Base-by-base conservation (phyloP, 2,329 filamentous ascomycete genomes). In the Blastomyces emzantsi region DNA sequence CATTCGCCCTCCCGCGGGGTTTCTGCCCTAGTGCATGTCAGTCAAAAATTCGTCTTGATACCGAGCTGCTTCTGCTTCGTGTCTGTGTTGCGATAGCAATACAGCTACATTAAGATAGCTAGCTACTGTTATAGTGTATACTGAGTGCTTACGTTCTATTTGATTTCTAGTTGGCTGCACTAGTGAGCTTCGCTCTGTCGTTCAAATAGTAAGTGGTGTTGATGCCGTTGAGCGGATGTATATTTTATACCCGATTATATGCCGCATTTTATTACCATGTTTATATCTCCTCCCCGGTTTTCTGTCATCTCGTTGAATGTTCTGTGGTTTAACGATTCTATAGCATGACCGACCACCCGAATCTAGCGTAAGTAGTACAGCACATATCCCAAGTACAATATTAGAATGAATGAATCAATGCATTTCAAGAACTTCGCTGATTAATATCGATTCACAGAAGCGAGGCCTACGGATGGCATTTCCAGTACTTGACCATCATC, bases 401-500 rank as follows among this genome's bases (percentile, higher is more conserved):
- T 13, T 49, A 13, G 11, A 61, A 22, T 47, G 11, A 61, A 22
- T 47, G 65, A 66, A 62, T n/a, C 62, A 60, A 28, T 49, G 56
- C 39, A 28, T 36, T 36, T 36, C 39, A 8, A 19, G 30, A 28
- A 17, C 28, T 56, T 11, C n/a, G 7, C 28, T 49, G 41, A 30
- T 22, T 45, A 47, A 36, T 33, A 49, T 17, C 3, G 13, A 19
- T 33, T 9, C n/a, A 13, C 41, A 66, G 65, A 45, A 65, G 63
- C n/a, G 77, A 83, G 17, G 82, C 83, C 45, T 87, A 85, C 72
- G 85, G 85, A 68, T 87, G 85, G 84, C 85, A 87, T 70, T 81
- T 87, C 65, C 85, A 87, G 74, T 87, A 85, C 70, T 77, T 87
- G 28, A 87, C 85, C 65, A 85, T 86, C 68, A 81, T 87, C 68